These are phyloP conservation scores for Nakaseomyces bracarensis DNA, from an alignment of 1,139 yeast species.

Conservation along the genomic window DNA sequence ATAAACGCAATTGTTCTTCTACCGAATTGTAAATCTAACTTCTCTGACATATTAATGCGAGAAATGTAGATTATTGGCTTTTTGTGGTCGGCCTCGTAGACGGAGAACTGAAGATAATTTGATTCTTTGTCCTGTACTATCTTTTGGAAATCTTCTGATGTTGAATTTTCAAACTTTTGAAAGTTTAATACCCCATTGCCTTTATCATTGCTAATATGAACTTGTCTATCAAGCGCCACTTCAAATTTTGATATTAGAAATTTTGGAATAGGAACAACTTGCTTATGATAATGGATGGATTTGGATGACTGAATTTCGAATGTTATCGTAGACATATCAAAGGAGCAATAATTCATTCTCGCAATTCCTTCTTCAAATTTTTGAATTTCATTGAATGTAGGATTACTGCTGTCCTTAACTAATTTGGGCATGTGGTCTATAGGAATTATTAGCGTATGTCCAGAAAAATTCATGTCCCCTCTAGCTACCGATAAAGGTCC, in stretches of 20 bases:
- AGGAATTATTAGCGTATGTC: slow-evolving; percentile 81
- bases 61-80: slow-evolving; percentile 30
- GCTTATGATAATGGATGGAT: slow-evolving; percentile 60
- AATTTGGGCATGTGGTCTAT: slow-evolving; percentile 57
- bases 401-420: slow-evolving; percentile 27
- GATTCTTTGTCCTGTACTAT: slow-evolving; percentile 35
- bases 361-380: slow-evolving; percentile 41
- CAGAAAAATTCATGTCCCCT: slow-evolving; percentile 48
- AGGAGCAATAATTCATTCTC: slow-evolving; percentile 38
- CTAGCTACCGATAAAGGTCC: slow-evolving; percentile 66
- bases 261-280: slow-evolving; percentile 51
- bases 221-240: slow-evolving; percentile 36
- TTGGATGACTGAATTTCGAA: slow-evolving; percentile 53
- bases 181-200: slow-evolving; percentile 41
- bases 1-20: slow-evolving; percentile 62
- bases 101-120: slow-evolving; percentile 34
- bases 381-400: slow-evolving; percentile 36
- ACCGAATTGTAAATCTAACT: slow-evolving; percentile 68
- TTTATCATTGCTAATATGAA: slow-evolving; percentile 42
- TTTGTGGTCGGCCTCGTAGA: slow-evolving; percentile 31
- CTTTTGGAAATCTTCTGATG: slow-evolving; percentile 19
- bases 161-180: slow-evolving; percentile 22
- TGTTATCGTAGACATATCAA: slow-evolving; percentile 41
- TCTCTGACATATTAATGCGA: slow-evolving; percentile 26
- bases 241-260: slow-evolving; percentile 36